A percentile compares a stretch with the other conserved stretches of the same genome.
Conservation (phyloP, 495 filamentous ascomycete genomes). For the Penicillium samsonianum region DNA sequence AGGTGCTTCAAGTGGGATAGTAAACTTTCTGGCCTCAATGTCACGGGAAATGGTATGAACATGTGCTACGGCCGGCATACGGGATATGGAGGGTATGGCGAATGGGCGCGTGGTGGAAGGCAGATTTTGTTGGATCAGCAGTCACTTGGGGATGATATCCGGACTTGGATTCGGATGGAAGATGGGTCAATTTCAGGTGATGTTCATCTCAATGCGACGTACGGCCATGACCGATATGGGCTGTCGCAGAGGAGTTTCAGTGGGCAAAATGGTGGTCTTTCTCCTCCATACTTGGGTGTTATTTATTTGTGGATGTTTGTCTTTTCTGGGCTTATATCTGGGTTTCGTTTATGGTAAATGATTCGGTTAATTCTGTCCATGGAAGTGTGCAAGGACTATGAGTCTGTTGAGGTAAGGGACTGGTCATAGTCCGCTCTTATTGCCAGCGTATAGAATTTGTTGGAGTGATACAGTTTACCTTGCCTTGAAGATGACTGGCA, state of each 20-base stretch:
- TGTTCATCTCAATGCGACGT: constrained; percentile 26
- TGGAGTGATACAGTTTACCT: neutral
- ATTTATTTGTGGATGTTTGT: constrained; percentile 6
- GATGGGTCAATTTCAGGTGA: constrained; percentile 16
- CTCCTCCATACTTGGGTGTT: neutral
- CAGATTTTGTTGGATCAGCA: constrained; percentile 18
- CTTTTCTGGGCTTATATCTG: neutral
- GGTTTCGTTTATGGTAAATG: neutral
- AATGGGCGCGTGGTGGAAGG: constrained; percentile 60
- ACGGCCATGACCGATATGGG: constrained; percentile 21
- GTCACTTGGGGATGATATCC: constrained; percentile 7
- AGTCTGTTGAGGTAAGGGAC: neutral
- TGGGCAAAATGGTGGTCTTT: neutral
- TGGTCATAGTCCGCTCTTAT: neutral
- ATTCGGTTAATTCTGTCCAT: neutral
- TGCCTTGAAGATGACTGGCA: neutral
- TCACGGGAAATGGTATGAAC: constrained; percentile 41
- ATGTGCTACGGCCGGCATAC: constrained; percentile 67
- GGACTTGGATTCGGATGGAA: constrained; percentile 26
- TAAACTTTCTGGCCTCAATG: constrained; percentile 25
- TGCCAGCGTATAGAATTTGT: neutral
- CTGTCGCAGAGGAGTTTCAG: neutral
- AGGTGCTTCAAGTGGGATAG: constrained; percentile 39
- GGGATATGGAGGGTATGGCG: constrained; percentile 70
- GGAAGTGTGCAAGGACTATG: neutral